These are phyloP conservation scores for Favolaschia claudopus DNA, from an alignment of 768 basidiomycete species.

Conservation along the genomic window DNA sequence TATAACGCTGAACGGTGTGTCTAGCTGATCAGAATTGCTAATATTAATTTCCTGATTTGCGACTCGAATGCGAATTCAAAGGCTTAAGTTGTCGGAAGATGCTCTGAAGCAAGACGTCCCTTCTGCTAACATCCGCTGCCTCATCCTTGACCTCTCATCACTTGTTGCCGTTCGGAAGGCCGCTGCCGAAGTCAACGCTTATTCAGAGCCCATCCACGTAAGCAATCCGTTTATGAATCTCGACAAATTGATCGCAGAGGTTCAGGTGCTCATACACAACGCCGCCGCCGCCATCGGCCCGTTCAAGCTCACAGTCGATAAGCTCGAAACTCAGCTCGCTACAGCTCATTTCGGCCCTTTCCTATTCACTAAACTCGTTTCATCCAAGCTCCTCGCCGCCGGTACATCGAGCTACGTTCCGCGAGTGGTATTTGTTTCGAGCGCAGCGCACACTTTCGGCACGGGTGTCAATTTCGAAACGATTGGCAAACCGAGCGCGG, in stretches of 20 bases:
- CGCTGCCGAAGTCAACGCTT: slow-evolving; percentile 17
- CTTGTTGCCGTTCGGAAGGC: slow-evolving; percentile 3
- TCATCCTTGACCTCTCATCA: slow-evolving; percentile 9
- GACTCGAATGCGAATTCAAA: not conserved
- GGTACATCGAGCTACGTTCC: not conserved
- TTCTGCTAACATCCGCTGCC: not conserved
- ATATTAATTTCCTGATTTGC: not conserved
- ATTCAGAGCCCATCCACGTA: slow-evolving; percentile 7
- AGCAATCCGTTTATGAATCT: not conserved
- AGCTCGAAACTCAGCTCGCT: slow-evolving; percentile 6
- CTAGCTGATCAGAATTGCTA: not conserved
- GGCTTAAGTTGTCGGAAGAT: not conserved
- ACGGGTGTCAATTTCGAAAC: not conserved
- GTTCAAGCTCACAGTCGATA: slow-evolving; percentile 3
- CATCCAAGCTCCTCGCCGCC: slow-evolving; percentile 10
- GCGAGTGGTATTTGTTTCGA: slow-evolving; percentile 11
- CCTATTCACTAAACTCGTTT: slow-evolving; percentile 13
- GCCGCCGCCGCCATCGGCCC: slow-evolving; percentile 1
- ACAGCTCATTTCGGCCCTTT: slow-evolving; percentile 12
- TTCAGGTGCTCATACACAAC: slow-evolving; percentile 15
- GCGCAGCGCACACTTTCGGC: slow-evolving; percentile 1
- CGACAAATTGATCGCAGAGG: not conserved
- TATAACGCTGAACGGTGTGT: not conserved
- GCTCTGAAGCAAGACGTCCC: slow-evolving; percentile 6
- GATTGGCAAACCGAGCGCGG: not conserved